Evolutionary conservation across 2,329 filamentous ascomycete genomes (phyloP).

Genomic region (Thermothelomyces thermophilus): DNA sequence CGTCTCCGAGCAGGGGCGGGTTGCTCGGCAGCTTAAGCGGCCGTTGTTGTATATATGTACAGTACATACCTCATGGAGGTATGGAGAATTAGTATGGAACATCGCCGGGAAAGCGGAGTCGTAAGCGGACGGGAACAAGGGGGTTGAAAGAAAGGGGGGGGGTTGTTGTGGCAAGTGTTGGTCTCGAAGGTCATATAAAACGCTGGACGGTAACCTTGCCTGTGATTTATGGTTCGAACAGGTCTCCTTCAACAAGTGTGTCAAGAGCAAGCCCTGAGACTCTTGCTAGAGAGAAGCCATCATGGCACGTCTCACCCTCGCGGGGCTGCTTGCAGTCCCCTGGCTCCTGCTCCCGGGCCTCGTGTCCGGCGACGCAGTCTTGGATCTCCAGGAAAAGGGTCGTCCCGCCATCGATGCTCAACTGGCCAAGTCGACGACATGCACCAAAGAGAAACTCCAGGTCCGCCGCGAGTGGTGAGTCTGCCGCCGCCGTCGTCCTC

Average conservation of each 20-base stretch:
- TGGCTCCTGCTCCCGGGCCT: constrained; percentile 18
- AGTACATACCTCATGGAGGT: too few relatives aligned
- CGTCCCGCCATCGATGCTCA: constrained; percentile 24
- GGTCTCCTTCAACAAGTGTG: too few relatives aligned
- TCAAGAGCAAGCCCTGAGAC: too few relatives aligned
- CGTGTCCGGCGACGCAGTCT: constrained; percentile 24
- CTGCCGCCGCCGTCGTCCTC: too few relatives aligned
- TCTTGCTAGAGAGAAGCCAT: constrained; percentile 5
- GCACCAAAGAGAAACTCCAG: constrained; percentile 28
- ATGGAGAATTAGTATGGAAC: constrained; percentile 8
- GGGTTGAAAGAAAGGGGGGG: not conserved
- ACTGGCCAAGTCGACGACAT: constrained; percentile 29
- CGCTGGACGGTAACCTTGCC: too few relatives aligned
- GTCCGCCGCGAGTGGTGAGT: constrained; percentile 29
- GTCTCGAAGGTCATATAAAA: too few relatives aligned
- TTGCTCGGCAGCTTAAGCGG: not conserved
- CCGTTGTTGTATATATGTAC: too few relatives aligned
- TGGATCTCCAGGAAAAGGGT: constrained; percentile 28
- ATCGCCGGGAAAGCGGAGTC: constrained; percentile 3
- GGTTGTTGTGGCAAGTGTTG: too few relatives aligned
- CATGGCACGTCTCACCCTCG: constrained; percentile 23
- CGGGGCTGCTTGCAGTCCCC: constrained; percentile 22
- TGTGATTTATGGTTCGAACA: too few relatives aligned
- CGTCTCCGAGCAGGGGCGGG: not conserved
- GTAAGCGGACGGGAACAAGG: not conserved